Evolutionary conservation across 441 rosid genomes (phyloP), one percentile per base, ranked within the genome.

Genomic region (Euphorbia corollata): DNA sequence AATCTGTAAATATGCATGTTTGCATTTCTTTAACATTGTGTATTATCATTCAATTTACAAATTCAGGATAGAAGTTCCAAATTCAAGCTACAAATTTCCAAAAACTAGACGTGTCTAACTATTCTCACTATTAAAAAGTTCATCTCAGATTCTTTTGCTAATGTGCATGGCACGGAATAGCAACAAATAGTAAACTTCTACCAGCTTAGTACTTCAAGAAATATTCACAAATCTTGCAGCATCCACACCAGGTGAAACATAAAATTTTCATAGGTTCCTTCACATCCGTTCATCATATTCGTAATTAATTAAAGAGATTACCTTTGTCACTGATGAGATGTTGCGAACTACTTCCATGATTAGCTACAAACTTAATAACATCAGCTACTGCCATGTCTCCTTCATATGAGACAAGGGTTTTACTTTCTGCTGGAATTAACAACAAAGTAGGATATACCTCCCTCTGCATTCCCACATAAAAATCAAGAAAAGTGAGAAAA

Each of bases 381-480:
- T 86, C 85, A 73, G 87, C 74, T 39, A 94, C 92, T 47, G 90
- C 77, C 56, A 80, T 71, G 71, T 87, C 90, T 69, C 99, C 99
- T 63, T 81, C 77, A 76, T 83, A 94, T 47, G 85, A 69, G 68
- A 87, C 50, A 50, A 81, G 78, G 36, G 74, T 73, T 80, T 84
- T 85, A 62, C 81, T 81, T 74, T 85, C 89, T n/a, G 91, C 90
- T 47, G 97, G 99, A 82, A 91, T 91, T 57, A 94, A 74, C 72
- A 87, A 61, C 71, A 94, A 78, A 76, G 91, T 61, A 63, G 99
- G 99, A 86, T 83, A 94, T 59, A 83, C 83, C 74, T 89, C 97
- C 75, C 89, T 84, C 98, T 94, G 94, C 86, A 23, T 54, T 47
- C 30, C 66, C 69, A 71, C 18, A 68, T 50, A 70, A 13, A 54